phyloP scores from a whole-genome alignment of 352 stramenopile genomes.

The Globisporangium okanoganense region DNA sequence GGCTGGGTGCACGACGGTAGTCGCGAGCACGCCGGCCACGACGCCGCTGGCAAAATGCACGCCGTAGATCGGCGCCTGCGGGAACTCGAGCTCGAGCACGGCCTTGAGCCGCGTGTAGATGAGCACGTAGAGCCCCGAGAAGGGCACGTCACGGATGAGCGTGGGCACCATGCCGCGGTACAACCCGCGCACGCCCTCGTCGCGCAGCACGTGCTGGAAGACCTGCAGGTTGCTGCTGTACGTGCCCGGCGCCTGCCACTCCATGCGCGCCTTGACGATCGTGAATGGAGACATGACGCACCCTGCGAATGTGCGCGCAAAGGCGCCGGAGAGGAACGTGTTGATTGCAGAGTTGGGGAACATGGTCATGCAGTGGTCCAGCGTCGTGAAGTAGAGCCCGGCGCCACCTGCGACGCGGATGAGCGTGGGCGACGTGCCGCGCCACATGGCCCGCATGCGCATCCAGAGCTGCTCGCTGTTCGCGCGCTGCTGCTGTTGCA shows the following conservation, averaged over 20 bases:
- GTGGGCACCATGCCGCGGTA: slow-evolving; percentile 86
- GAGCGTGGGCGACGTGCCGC: slow-evolving; percentile 76
- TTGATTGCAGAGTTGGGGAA: slow-evolving; percentile 56
- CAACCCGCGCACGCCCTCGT: slow-evolving; percentile 69
- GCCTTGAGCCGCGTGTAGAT: slow-evolving; percentile 76
- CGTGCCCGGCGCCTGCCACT: slow-evolving; percentile 64
- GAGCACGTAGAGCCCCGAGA: slow-evolving; percentile 86
- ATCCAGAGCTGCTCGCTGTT: slow-evolving; percentile 18
- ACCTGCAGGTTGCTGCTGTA: slow-evolving; percentile 63
- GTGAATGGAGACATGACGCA: slow-evolving; percentile 81
- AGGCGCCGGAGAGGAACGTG: slow-evolving; percentile 78
- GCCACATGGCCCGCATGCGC: slow-evolving; percentile 72
- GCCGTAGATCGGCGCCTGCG: slow-evolving; percentile 44
- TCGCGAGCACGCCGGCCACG: slow-evolving; percentile 69
- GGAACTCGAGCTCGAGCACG: slow-evolving; percentile 34
- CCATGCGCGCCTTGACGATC: slow-evolving; percentile 86
- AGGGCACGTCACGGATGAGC: slow-evolving; percentile 84
- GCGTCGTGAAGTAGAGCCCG: slow-evolving; percentile 80
- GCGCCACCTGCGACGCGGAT: slow-evolving; percentile 77
- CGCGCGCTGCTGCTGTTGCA: slow-evolving; percentile 2
- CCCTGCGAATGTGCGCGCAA: slow-evolving; percentile 82
- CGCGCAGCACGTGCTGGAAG: slow-evolving; percentile 54
- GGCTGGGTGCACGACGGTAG: slow-evolving; percentile 78
- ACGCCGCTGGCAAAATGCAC: slow-evolving; percentile 82
- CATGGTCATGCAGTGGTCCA: slow-evolving; percentile 60